Base-by-base conservation (phyloP, 805 yeast species). In the Ogataea siamensis region DNA sequence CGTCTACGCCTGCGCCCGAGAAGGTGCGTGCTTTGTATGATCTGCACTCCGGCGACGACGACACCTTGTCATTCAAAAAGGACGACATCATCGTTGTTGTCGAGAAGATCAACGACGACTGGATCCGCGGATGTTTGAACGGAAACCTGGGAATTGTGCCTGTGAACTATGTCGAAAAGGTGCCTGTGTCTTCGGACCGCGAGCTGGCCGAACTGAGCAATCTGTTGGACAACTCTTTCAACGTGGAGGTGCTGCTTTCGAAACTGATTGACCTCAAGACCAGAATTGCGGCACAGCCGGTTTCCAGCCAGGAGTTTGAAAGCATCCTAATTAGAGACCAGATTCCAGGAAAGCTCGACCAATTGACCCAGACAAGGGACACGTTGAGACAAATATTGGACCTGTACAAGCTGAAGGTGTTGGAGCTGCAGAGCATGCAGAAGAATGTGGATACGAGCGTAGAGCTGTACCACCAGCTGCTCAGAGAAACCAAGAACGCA, bases 61-160 rank as follows among this genome's bases (percentile, higher is more conserved):
- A 89, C 45, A 97, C 93, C 49, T 70, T 91, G 29, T 80, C 95
- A 2, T 91, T 93, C 63, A 70, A 79, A 34, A 80, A 80, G 53
- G 97, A 96, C 27, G 98, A 91, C 56, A 69, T 87, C 10, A 89
- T 91, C 33, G 81, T 83, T 1, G 95, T 93, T 1, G 69, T 89
- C 23, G 98, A 89, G 51, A 73, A 83, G 11, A 95, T 85, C 5
- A 89, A 88, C 58, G 73, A 86, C 45, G 98, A 91, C 55, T 91
- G 99, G 99, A 86, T 96, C 83, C 74, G 87, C 49, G 99, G 99
- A 11, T 76, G 91, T 5, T 63, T 91, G 35, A 71, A 75, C 38
- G 96, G 96, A 1, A 73, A 72, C 38, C 70, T 79, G 34, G 99
- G 99, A 13, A 82, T 93, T 10, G 88, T 91, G 62, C 99, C 99